Evolutionary conservation across 2,329 filamentous ascomycete species (phyloP).

Genomic region (Alternaria ventricosa): DNA sequence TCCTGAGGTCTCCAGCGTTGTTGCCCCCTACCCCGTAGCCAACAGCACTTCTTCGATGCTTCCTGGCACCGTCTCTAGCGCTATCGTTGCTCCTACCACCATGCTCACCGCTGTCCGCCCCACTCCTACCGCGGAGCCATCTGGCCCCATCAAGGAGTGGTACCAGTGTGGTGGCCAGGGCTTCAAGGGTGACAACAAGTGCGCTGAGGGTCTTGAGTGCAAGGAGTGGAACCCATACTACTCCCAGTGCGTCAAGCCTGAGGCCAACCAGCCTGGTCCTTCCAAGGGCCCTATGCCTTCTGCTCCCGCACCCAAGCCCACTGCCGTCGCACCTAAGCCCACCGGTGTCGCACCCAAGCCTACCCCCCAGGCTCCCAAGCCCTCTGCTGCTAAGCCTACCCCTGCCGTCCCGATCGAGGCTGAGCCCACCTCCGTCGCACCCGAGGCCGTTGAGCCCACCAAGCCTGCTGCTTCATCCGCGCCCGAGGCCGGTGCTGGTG

Average conservation of each 20-base stretch:
- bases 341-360: not conserved
- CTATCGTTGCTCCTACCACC: conserved; percentile 22
- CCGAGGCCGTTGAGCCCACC: conserved; percentile 11
- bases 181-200: conserved; percentile 49
- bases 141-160: conserved; percentile 25
- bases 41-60: conserved; percentile 15
- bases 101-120: conserved; percentile 32
- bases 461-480: conserved; percentile 4
- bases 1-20: conserved; percentile 5
- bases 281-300: conserved; percentile 16
- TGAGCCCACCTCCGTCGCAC: conserved; percentile 9
- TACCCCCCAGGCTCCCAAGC: not conserved
- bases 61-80: conserved; percentile 1
- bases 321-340: conserved; percentile 6
- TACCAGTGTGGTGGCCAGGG: conserved; percentile 54
- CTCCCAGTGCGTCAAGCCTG: conserved; percentile 50
- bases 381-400: conserved; percentile 1
- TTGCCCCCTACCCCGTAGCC: conserved; percentile 9
- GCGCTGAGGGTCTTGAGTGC: conserved; percentile 50
- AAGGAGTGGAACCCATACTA: conserved; percentile 54
- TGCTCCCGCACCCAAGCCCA: conserved; percentile 4
- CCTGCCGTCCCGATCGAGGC: not conserved
- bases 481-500: conserved; percentile 7
- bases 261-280: conserved; percentile 14
- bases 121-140: conserved; percentile 21